Base-by-base conservation (phyloP, 169 alveolate species). In the Plasmodium chabaudi region DNA sequence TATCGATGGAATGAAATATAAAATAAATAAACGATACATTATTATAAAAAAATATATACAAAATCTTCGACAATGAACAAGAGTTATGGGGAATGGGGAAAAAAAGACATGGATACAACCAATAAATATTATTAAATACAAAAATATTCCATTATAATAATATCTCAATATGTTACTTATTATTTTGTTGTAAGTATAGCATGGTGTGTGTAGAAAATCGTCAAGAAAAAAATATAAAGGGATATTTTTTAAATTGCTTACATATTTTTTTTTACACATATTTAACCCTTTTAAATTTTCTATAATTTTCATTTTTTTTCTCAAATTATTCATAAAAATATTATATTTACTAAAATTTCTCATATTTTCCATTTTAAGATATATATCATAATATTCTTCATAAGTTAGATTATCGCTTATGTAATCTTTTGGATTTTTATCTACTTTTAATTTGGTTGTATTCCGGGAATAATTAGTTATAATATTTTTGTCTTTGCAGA, bases 31-130 rank as follows among this genome's bases (percentile, higher is more conserved):
- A 39, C 91, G 86, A 86, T 86, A 86, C 69, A 86, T 86, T 10
- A 86, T 86, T 56, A 86, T 86, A n/a, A 86, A 42, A 60, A 86
- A 69, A 51, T 86, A 86, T 15, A 86, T 86, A 70, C 63, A 86
- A 70, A 86, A 86, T 42, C 91, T n/a, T 12, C 91, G 86, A 60
- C 69, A 86, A n/a, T 86, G 91, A 19, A 86, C 91, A 17, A 86
- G 60, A 2, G 91, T 86, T 42, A 86, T 86, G 13, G 91, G 91
- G 46, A 86, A 86, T 72, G 91, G 91, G 46, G 91, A 86, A 21
- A 86, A 86, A 21, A 86, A 72, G 6, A 86, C 91, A 61, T 86
- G 91, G 25, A 86, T 61, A 55, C 87, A 86, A 7, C 91, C 91
- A n/a, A 86, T 59, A 55, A 86, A 72, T 59, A 86, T 86, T 25